Evolutionary conservation across 441 rosid genomes (phyloP), one percentile per base, ranked within the genome.

Genomic region (Croton setiger): DNA sequence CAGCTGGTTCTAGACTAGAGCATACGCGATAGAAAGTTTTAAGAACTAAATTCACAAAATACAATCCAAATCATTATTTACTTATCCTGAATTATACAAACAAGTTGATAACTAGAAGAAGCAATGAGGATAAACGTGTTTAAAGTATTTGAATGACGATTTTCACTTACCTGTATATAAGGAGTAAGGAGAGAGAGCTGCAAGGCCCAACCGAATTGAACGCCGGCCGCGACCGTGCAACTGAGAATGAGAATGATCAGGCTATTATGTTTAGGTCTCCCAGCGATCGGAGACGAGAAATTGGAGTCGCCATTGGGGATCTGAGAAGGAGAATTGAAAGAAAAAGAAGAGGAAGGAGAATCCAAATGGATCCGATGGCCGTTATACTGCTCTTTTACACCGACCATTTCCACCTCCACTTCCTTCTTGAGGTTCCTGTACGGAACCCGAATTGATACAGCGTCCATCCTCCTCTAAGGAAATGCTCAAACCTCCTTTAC

Each of bases 131-230:
- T 21, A 17, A 9, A n/a, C 55, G 20, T 20, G 23, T 18, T 18
- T 5, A 17, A n/a, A 51, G 23, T 10, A 51, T 51, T 27, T 5
- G 55, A 9, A 51, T 7, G 18, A 51, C 23, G 10, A 51, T 51
- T n/a, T 4, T n/a, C 55, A 51, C 55, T 53, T 70, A 72, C 96
- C 96, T 94, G 96, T 62, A 91, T 87, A 67, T 92, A 94, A 47
- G 98, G 98, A 72, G 97, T 92, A 57, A 94, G 78, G 4, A 92
- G 91, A 67, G 97, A 94, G 5, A 92, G 91, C 74, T 94, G 97
- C 85, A 94, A 80, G 69, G 97, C 96, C 97, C 98, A 94, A 18
- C 97, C 97, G 71, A 87, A 94, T 58, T 91, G 97, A 58, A 90
- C 96, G 20, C 98, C 97, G 43, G 97, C 93, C 45, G 97, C 96